These are phyloP conservation scores for Seiridium unicorne DNA, from an alignment of 2,329 filamentous ascomycete species.

Conservation along the genomic window DNA sequence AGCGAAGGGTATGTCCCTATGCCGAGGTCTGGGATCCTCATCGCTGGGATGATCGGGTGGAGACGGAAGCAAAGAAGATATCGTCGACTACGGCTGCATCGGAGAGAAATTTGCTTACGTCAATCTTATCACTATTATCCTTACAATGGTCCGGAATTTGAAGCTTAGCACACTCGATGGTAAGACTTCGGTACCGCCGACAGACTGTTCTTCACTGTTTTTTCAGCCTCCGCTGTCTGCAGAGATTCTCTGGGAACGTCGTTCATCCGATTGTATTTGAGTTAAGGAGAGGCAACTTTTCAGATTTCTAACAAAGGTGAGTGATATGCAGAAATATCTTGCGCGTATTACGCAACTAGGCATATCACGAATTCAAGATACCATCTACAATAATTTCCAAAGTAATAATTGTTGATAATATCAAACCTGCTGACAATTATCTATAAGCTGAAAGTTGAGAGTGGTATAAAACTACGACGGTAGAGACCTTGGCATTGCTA, in stretches of 20 bases:
- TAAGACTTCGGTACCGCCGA: conserved; percentile 52
- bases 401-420: too few species aligned
- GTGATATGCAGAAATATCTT: too few species aligned
- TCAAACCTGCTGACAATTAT: too few species aligned
- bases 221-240: conserved; percentile 33
- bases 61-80: conserved; percentile 13
- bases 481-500: too few species aligned
- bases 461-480: too few species aligned
- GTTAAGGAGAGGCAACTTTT: too few species aligned
- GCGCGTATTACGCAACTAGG: too few species aligned
- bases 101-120: conserved; percentile 76
- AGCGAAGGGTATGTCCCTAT: conserved; percentile 60
- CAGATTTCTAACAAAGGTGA: too few species aligned
- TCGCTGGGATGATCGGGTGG: conserved; percentile 53
- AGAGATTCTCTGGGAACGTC: conserved; percentile 27
- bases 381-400: too few species aligned
- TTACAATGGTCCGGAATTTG: conserved; percentile 60
- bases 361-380: too few species aligned
- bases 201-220: conserved; percentile 59
- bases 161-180: conserved; percentile 57
- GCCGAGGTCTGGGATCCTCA: conserved; percentile 60
- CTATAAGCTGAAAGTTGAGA: too few species aligned
- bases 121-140: conserved; percentile 64
- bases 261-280: not conserved
- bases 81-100: conserved; percentile 51